phyloP scores from a whole-genome alignment of 2,329 filamentous ascomycete species.

The Raffaelea albimanens region DNA sequence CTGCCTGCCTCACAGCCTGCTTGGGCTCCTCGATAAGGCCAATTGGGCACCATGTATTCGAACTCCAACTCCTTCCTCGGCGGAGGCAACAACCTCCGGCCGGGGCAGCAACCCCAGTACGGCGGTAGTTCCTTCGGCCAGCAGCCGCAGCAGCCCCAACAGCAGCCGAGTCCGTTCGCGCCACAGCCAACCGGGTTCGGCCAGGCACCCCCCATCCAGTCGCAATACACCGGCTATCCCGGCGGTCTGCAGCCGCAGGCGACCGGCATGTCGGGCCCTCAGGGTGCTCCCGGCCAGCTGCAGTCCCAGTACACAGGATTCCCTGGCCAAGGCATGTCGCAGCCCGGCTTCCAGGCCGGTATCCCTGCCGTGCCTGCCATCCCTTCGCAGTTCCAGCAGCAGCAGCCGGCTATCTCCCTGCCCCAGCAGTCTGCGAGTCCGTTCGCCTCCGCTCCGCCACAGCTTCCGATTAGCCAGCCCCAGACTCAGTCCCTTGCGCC shows the following conservation, averaged over 20 bases:
- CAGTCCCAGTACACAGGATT: constrained; percentile 64
- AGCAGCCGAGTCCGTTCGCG: constrained; percentile 44
- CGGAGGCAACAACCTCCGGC: constrained; percentile 61
- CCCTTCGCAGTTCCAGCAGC: constrained; percentile 50
- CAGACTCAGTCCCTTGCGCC: constrained; percentile 27
- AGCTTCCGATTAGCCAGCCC: constrained; percentile 26
- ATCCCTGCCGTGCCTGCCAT: constrained; percentile 48
- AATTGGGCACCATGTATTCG: constrained; percentile 64
- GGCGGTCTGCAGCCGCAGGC: constrained; percentile 32
- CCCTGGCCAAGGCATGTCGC: constrained; percentile 37
- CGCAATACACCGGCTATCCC: constrained; percentile 53
- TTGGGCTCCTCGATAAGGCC: neutral
- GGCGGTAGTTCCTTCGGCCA: constrained; percentile 36
- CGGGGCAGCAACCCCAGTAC: constrained; percentile 54
- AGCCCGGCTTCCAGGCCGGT: constrained; percentile 52
- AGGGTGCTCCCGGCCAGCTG: constrained; percentile 46
- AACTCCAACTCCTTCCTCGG: constrained; percentile 80
- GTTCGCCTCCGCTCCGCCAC: constrained; percentile 40
- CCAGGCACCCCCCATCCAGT: constrained; percentile 39
- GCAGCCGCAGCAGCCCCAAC: constrained; percentile 36
- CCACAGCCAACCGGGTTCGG: constrained; percentile 53
- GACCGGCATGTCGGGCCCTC: constrained; percentile 31
- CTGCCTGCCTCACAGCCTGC: neutral
- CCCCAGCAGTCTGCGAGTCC: constrained; percentile 33
- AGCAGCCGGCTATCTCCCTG: constrained; percentile 25